phyloP scores from a whole-genome alignment of 495 filamentous ascomycete species.

The Penicillium dipodomyicola region DNA sequence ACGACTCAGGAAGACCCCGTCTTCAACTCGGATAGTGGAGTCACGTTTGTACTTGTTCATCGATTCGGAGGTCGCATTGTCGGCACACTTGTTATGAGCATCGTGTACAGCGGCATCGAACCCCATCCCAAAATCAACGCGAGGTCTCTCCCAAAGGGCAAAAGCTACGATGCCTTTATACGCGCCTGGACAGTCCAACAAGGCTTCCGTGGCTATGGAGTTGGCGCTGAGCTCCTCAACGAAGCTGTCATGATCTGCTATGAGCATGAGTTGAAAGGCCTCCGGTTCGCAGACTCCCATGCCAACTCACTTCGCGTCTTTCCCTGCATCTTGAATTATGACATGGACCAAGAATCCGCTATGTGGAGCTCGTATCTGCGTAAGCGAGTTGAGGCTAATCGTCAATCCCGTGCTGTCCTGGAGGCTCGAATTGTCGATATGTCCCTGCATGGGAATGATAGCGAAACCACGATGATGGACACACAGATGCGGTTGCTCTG shows the following conservation, averaged over 20 bases:
- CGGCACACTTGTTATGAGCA: slow-evolving; percentile 50
- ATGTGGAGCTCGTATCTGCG: slow-evolving; percentile 1
- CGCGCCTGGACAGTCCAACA: slow-evolving; percentile 73
- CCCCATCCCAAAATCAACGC: neutral
- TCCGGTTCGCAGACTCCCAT: slow-evolving; percentile 64
- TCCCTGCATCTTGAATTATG: neutral
- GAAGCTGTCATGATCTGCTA: slow-evolving; percentile 59
- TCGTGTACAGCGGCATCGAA: slow-evolving; percentile 28
- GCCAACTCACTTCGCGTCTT: slow-evolving; percentile 52
- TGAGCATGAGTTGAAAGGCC: slow-evolving; percentile 53
- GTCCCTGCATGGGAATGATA: neutral
- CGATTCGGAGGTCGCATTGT: slow-evolving; percentile 59
- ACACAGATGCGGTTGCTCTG: neutral
- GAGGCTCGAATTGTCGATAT: neutral
- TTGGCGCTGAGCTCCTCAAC: slow-evolving; percentile 67
- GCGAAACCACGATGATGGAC: neutral
- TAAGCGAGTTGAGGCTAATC: neutral
- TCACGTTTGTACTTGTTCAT: slow-evolving; percentile 46
- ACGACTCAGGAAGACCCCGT: neutral
- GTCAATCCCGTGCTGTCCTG: neutral
- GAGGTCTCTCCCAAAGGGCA: neutral
- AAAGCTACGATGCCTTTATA: slow-evolving; percentile 43
- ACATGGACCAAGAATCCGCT: neutral
- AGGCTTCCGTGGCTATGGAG: slow-evolving; percentile 62
- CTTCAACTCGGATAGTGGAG: slow-evolving; percentile 8